Base-by-base conservation (phyloP, 352 stramenopile genomes). In the Phytophthora foliorum region DNA sequence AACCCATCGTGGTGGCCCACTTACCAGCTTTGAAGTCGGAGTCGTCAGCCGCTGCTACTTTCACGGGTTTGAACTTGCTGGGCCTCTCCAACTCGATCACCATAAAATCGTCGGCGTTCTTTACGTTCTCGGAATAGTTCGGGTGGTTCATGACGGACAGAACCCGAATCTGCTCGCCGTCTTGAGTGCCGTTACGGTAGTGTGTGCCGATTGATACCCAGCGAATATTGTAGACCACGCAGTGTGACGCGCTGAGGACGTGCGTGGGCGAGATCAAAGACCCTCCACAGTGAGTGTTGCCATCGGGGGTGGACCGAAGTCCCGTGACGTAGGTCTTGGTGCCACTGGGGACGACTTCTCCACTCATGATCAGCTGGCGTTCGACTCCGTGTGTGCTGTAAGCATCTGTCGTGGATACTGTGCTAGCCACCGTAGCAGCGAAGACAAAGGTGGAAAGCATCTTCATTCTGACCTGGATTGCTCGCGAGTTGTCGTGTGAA, bases 11-110 rank as follows among this genome's bases (percentile, higher is more conserved):
- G 0, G 65, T 81, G 13, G 75, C 64, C 17, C 45, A 59, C 24
- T 76, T 72, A 27, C 63, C 72, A 0, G 55, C 45, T 55, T 58
- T 13, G 60, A 67, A 67, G 27, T 72, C 64, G 11, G 64, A 62
- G 24, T 72, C 57, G 45, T 67, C 50, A 8, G 50, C 63, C 14
- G 60, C 38, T 4, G 61, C 74, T 4, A 84, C 54, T 41, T 51
- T 57, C n/a, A 78, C 77, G 11, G 77, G 77, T 4, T 62, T 25
- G 17, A 69, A 77, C 7, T 64, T 76, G 36, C 68, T 80, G 2
- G 67, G 56, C 7, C 45, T 72, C 42, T 63, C 67, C 17, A 84
- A 75, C 45, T 78, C 74, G 5, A 93, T 53, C 27, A 94, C 62
- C 25, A 77, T 45, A 56, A 82, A 83, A 19, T 74, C 58, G 14